Base-by-base conservation (phyloP, 2,329 filamentous ascomycete genomes). In the Fusarium globosum region DNA sequence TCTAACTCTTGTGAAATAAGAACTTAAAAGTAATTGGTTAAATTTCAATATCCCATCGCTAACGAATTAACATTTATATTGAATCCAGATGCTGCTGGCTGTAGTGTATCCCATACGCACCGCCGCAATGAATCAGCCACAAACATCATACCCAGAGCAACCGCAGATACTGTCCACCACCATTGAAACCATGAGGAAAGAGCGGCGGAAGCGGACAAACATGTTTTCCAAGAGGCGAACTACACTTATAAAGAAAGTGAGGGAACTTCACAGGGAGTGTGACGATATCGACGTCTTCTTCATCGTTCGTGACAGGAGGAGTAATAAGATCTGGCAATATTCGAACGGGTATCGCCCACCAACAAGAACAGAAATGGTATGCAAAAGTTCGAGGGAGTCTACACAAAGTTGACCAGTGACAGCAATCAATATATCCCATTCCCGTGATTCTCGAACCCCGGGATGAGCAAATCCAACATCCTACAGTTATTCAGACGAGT, bases 321-420 rank as follows among this genome's bases (percentile, higher is more conserved):
- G 53, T 16, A 67, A 67, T 11, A 61, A 45, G 46, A 56, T 67
- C 43, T 67, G 43, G 64, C 36, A 67, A 53, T 62, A 67, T 51
- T 67, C 43, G 15, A 67, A 67, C 38, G 64, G 64, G 20, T 67
- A 67, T 4, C 42, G 5, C 33, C 64, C 58, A 21, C 64, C 51
- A 26, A 67, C 36, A 49, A 33, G 15, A 30, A 33, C 26, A 48
- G 58, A 67, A 61, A 48, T 67, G 30, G 58, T 62, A 67, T 33
- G 18, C 23, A 26, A 26, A 11, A 20, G 12, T 13, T 46, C 43
- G 16, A 28, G 3, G 18, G 7, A 20, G 10, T 46, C 26, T 12
- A 13, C 11, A 12, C 11, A 46, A 46, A 10, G 6, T 16, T 46
- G 23, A 46, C 43, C 16, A 20, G 26, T 26, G 6, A 39, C 16